Percentiles rank a stretch among this genome's conserved stretches.
phyloP scores from a whole-genome alignment of 495 filamentous ascomycete genomes.

The Tuber aestivum region DNA sequence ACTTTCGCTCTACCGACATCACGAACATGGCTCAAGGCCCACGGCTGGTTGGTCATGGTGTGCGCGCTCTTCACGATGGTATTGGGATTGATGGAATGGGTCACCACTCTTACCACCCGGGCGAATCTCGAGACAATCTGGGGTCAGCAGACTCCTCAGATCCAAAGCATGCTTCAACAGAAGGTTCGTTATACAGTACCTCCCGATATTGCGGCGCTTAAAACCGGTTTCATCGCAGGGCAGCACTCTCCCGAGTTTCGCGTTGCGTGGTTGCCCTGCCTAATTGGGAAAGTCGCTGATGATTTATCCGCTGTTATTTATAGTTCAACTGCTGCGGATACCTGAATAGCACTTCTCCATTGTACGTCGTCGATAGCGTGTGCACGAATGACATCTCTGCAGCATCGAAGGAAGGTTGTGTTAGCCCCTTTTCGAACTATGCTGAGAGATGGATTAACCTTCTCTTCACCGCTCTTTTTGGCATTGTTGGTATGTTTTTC shows the following conservation, averaged over 20 bases:
- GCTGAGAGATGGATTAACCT: conserved; percentile 62
- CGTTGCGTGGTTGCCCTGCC: conserved; percentile 12
- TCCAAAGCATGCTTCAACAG: conserved; percentile 61
- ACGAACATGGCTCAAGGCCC: conserved; percentile 55
- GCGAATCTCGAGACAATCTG: conserved; percentile 54
- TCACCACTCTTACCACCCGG: conserved; percentile 60
- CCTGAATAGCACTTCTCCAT: conserved; percentile 58
- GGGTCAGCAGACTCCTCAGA: conserved; percentile 48
- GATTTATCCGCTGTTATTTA: conserved; percentile 3
- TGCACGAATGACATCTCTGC: conserved; percentile 60
- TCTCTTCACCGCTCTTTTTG: conserved; percentile 70
- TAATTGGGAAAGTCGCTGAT: background rate
- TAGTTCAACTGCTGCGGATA: conserved; percentile 74
- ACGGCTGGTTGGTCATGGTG: conserved; percentile 55
- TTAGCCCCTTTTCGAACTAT: conserved; percentile 56
- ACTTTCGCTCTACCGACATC: conserved; percentile 55
- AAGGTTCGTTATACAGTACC: conserved; percentile 51
- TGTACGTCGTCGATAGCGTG: conserved; percentile 55
- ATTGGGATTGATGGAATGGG: conserved; percentile 63
- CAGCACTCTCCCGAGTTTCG: background rate
- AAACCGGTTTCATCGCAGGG: conserved; percentile 6
- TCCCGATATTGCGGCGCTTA: background rate
- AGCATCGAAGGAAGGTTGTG: conserved; percentile 60
- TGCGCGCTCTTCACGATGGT: conserved; percentile 59
- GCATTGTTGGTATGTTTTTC: conserved; percentile 56